Conservation (phyloP, 1,284 basidiomycete genomes). For the Trametes sp. region DNA sequence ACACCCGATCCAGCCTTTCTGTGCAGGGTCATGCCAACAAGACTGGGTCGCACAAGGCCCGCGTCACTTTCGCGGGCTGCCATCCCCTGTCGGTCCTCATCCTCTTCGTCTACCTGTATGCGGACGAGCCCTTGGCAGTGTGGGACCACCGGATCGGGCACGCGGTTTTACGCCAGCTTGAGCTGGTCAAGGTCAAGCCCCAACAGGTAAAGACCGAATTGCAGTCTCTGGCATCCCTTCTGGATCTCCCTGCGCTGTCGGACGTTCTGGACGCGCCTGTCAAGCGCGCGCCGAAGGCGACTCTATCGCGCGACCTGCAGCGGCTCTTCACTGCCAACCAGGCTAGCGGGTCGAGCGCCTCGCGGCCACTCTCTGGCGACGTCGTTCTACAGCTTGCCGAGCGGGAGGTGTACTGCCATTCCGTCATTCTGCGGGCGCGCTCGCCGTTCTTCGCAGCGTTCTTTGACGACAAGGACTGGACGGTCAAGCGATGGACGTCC, state of each 20-base stretch:
- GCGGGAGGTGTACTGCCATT: slow-evolving; percentile 73
- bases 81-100: slow-evolving; percentile 77
- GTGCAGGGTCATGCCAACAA: slow-evolving; percentile 38
- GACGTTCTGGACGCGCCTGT: slow-evolving; percentile 61
- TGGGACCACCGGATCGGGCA: slow-evolving; percentile 84
- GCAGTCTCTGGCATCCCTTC: slow-evolving; percentile 55
- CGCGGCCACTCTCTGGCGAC: slow-evolving; percentile 60
- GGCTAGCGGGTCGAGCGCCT: slow-evolving; percentile 14
- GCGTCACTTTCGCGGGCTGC: slow-evolving; percentile 56
- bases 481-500: slow-evolving; percentile 62
- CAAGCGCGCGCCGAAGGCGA: slow-evolving; percentile 55
- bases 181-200: slow-evolving; percentile 51
- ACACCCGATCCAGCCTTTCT: slow-evolving; percentile 42
- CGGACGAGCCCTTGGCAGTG: slow-evolving; percentile 82
- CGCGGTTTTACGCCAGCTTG: slow-evolving; percentile 53
- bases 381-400: slow-evolving; percentile 82
- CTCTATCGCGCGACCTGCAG: slow-evolving; percentile 57
- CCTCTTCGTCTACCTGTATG: slow-evolving; percentile 88
- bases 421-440: slow-evolving; percentile 80
- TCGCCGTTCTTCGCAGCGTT: slow-evolving; percentile 90
- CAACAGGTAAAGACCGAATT: slow-evolving; percentile 70
- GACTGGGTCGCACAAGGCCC: slow-evolving; percentile 14
- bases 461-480: slow-evolving; percentile 89
- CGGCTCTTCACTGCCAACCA: slow-evolving; percentile 46
- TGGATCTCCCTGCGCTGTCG: slow-evolving; percentile 63